Evolutionary conservation across 495 filamentous ascomycete genomes (phyloP), one percentile per base, ranked within the genome.

Genomic region (Daldinia decipiens): DNA sequence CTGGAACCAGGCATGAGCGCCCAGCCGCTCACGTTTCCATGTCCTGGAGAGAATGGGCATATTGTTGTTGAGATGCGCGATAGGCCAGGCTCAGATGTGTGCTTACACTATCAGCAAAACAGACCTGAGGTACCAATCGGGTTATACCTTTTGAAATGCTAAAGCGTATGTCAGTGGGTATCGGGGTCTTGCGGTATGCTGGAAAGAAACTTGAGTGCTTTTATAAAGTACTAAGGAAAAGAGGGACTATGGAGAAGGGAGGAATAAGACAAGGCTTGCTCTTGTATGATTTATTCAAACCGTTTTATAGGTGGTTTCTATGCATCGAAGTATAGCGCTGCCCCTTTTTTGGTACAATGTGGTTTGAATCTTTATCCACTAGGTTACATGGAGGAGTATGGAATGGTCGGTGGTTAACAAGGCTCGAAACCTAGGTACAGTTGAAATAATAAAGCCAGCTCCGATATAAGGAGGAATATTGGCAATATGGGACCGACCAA

Each of bases 121-220:
- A 13, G 12, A 6, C 9, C 59, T 0, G 63, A 54, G 26, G 40
- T 54, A 27, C 59, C 24, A 27, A 13, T 71, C 13, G 68, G 68
- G 29, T 12, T 71, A 34, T 71, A 71, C 17, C 32, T 71, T 29
- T 31, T 71, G 1, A 71, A 59, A 36, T 71, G 68, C n/a, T 71
- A 21, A 67, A 29, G 8, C 15, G 5, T 29, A 36, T 34, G 32
- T 34, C 8, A 32, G 8, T 2, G 31, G 31, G 2, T 32, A 32
- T 9, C 8, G 31, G 7, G 7, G 1, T 7, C 8, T 32, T 32
- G 8, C 31, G 31, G 9, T 32, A 32, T 32, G 31, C 7, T 32
- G 7, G 31, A 12, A 34, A 34, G 32, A 34, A 34, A 34, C 11
- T 2, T 9, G 11, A 2, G 11, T 13, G 5, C 34, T 36, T 17